Percentiles rank a stretch among this genome's conserved stretches.
These are phyloP conservation scores for Diospyros lotus DNA, from an alignment of 148 eudicot genomes.

Conservation along the genomic window DNA sequence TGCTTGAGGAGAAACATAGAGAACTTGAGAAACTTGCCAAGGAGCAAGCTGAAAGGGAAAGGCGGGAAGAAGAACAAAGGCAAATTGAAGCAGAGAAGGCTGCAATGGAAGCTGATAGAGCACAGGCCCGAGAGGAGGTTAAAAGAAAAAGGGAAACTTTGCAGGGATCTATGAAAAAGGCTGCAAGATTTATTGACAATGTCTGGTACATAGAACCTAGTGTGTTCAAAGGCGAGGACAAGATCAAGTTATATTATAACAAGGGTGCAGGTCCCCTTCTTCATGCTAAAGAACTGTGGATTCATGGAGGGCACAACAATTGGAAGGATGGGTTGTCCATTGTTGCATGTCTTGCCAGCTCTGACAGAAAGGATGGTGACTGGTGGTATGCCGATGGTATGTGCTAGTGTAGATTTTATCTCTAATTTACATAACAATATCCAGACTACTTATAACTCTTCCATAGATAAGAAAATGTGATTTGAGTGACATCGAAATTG, in stretches of 20 bases:
- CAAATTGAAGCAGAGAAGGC: constrained; percentile 68
- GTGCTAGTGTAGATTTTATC: constrained; percentile 10
- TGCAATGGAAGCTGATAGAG: constrained; percentile 78
- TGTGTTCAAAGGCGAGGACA: constrained; percentile 57
- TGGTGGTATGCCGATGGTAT: constrained; percentile 95
- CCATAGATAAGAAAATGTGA: not conserved
- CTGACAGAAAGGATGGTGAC: constrained; percentile 50
- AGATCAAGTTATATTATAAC: constrained; percentile 71
- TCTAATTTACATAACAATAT: not conserved
- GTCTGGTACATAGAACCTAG: constrained; percentile 69
- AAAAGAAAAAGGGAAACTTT: constrained; percentile 44
- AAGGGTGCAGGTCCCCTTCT: constrained; percentile 79
- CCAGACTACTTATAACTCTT: not conserved
- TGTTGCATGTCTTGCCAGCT: constrained; percentile 56
- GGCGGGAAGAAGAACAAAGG: constrained; percentile 68
- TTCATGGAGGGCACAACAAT: constrained; percentile 86
- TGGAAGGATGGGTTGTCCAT: constrained; percentile 83
- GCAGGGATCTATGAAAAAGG: constrained; percentile 45
- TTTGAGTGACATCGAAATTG: constrained; percentile 2
- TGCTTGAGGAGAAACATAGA: constrained; percentile 86
- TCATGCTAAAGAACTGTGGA: constrained; percentile 73
- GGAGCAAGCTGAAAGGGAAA: constrained; percentile 78
- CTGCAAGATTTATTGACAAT: constrained; percentile 38
- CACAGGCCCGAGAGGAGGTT: constrained; percentile 68
- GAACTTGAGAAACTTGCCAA: constrained; percentile 70